phyloP scores from a whole-genome alignment of 768 basidiomycete species.

The Strobilomyces echinocephalus region DNA sequence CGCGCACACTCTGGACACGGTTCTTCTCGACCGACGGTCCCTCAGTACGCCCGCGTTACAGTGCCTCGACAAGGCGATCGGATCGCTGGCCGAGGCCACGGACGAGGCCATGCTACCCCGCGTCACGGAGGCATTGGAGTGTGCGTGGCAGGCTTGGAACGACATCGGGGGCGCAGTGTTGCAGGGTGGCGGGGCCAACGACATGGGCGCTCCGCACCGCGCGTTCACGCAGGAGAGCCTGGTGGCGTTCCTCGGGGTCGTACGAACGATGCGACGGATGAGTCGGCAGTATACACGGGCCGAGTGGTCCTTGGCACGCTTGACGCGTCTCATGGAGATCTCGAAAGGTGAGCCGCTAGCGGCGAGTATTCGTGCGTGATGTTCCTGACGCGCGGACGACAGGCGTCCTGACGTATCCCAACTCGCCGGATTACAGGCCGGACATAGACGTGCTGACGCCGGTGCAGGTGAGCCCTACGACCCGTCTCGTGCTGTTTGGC shows the following conservation, averaged over 20 bases:
- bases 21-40: conserved; percentile 59
- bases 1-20: conserved; percentile 61
- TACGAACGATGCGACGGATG: conserved; percentile 53
- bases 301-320: conserved; percentile 64
- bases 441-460: conserved; percentile 81
- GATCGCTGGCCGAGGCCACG: conserved; percentile 42
- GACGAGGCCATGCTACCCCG: conserved; percentile 31
- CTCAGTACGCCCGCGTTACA: conserved; percentile 83
- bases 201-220: conserved; percentile 7
- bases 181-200: conserved; percentile 15
- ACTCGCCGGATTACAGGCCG: conserved; percentile 81
- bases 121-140: conserved; percentile 49
- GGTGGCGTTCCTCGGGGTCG: conserved; percentile 71
- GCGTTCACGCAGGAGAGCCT: conserved; percentile 68
- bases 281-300: conserved; percentile 40
- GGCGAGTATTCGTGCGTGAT: background rate
- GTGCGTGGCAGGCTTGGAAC: conserved; percentile 68
- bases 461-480: conserved; percentile 53
- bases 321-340: conserved; percentile 69
- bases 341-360: conserved; percentile 53
- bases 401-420: conserved; percentile 76
- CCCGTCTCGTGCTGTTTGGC: no score
- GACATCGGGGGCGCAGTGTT: conserved; percentile 55
- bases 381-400: background rate
- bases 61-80: conserved; percentile 75